Evolutionary conservation across 2,329 filamentous ascomycete genomes (phyloP).

Genomic region (Ceratocystis lukuohia): DNA sequence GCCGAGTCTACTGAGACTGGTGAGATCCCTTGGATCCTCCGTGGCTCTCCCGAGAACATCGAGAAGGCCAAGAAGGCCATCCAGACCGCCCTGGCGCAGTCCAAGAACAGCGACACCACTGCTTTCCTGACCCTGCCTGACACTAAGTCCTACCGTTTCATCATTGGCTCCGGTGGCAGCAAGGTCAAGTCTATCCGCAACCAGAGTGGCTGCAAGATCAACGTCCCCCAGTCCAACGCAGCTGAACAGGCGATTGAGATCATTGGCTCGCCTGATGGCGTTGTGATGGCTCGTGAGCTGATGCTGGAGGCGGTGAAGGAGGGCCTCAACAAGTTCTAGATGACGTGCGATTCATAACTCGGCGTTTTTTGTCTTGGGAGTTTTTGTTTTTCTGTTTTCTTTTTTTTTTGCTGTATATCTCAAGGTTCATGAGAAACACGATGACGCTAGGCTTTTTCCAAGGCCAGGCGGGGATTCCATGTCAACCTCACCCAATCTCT

Average conservation of each 20-base stretch:
- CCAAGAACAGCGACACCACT: constrained; percentile 54
- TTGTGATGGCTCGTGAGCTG: constrained; percentile 76
- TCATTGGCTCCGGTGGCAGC: constrained; percentile 77
- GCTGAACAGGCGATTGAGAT: constrained; percentile 80
- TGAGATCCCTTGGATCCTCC: constrained; percentile 80
- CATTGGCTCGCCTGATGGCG: constrained; percentile 60
- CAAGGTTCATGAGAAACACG: not conserved
- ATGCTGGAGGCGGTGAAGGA: constrained; percentile 73
- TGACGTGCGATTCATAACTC: not conserved
- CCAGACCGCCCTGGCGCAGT: constrained; percentile 57
- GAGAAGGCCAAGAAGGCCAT: constrained; percentile 68
- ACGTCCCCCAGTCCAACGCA: constrained; percentile 71
- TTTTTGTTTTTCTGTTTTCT: not conserved
- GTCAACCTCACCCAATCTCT: not conserved
- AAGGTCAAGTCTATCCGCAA: constrained; percentile 89
- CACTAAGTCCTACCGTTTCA: constrained; percentile 73
- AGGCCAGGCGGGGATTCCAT: not conserved
- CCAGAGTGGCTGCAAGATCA: constrained; percentile 85
- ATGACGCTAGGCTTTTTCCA: not conserved
- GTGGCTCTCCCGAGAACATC: constrained; percentile 63
- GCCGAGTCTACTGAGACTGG: constrained; percentile 44
- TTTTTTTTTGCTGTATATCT: not conserved
- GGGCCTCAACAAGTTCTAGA: constrained; percentile 29
- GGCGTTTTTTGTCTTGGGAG: not conserved
- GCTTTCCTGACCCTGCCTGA: constrained; percentile 87